phyloP scores from a whole-genome alignment of 768 basidiomycete genomes.

The Scleroderma bovista region DNA sequence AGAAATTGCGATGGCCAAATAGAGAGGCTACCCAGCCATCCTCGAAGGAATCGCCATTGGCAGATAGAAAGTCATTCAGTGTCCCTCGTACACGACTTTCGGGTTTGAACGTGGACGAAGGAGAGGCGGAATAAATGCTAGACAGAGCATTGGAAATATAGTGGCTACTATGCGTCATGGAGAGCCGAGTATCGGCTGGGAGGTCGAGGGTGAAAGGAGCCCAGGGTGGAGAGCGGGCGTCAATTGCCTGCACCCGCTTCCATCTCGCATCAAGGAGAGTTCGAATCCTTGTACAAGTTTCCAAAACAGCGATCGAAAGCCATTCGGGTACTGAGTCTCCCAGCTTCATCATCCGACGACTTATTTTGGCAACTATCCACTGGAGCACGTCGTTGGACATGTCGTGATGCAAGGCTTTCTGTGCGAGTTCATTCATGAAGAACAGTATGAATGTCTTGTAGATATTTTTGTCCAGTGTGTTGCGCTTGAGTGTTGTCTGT shows the following conservation, averaged over 20 bases:
- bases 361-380: too few relatives aligned
- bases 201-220: conserved; percentile 23
- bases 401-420: too few relatives aligned
- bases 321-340: neutral
- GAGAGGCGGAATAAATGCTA: neutral
- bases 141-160: conserved; percentile 22
- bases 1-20: conserved; percentile 4
- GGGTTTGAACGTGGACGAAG: neutral
- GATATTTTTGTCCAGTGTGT: too few relatives aligned
- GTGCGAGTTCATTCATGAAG: too few relatives aligned
- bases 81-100: conserved; percentile 4
- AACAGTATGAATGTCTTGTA: too few relatives aligned
- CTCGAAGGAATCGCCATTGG: conserved; percentile 7
- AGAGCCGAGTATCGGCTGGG: conserved; percentile 26
- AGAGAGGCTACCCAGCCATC: conserved; percentile 18
- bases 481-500: too few relatives aligned
- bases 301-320: conserved; percentile 6
- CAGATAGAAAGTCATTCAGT: conserved; percentile 15
- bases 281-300: conserved; percentile 9
- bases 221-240: conserved; percentile 27
- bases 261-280: conserved; percentile 27
- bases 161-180: conserved; percentile 23
- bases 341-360: conserved; percentile 8
- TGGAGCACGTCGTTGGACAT: too few relatives aligned
- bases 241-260: conserved; percentile 16